Evolutionary conservation across 2,329 filamentous ascomycete species (phyloP).

Genomic region (Neonectria sp.): DNA sequence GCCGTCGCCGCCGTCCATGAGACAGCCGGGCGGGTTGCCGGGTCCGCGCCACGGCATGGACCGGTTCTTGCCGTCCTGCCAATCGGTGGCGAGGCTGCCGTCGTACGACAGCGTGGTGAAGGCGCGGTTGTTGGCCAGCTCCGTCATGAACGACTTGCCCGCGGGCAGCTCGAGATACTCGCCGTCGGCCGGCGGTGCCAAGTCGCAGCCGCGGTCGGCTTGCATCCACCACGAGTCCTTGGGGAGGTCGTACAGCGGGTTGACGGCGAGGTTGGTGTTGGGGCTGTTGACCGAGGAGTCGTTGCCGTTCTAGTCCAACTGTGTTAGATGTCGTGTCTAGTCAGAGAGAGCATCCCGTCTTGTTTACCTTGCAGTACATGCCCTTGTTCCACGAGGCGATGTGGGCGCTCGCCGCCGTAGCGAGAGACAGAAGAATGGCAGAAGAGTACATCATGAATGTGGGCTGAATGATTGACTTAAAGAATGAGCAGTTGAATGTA

Average conservation of each 20-base stretch:
- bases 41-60: conserved; percentile 62
- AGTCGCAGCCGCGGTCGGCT: conserved; percentile 62
- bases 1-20: conserved; percentile 50
- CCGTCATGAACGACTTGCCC: conserved; percentile 63
- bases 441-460: conserved; percentile 38
- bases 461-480: conserved; percentile 7
- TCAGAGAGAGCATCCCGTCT: neutral
- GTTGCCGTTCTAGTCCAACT: conserved; percentile 45
- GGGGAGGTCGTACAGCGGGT: conserved; percentile 61
- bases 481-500: conserved; percentile 11
- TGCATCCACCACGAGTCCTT: conserved; percentile 67
- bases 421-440: conserved; percentile 40
- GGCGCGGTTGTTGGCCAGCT: conserved; percentile 65
- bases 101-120: conserved; percentile 63
- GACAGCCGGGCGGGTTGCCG: conserved; percentile 42
- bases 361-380: conserved; percentile 48
- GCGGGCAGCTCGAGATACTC: conserved; percentile 62
- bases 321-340: neutral
- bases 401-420: conserved; percentile 42
- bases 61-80: conserved; percentile 64
- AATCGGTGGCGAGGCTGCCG: conserved; percentile 55
- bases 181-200: conserved; percentile 50
- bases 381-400: conserved; percentile 48
- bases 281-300: conserved; percentile 52
- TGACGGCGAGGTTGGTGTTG: conserved; percentile 62